A percentile compares a stretch with the other conserved stretches of the same genome.
Evolutionary conservation across 2,329 filamentous ascomycete genomes (phyloP).

Genomic region (Stagonosporopsis vannaccii): DNA sequence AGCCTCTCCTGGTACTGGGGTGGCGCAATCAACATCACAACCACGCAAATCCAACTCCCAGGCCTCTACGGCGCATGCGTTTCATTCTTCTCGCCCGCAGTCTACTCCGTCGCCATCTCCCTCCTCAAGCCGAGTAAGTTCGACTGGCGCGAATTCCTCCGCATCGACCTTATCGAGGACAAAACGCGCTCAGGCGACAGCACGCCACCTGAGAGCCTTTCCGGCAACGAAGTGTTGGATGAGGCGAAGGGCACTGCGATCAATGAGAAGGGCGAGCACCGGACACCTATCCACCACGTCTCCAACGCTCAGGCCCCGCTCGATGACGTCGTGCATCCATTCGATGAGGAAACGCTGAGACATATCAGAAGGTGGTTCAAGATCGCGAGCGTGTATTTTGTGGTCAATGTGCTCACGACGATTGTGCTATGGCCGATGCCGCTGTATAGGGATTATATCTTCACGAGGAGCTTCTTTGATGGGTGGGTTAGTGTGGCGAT

Average conservation of each 20-base stretch:
- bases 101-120: constrained; percentile 56
- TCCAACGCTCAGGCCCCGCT: constrained; percentile 11
- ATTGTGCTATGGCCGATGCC: constrained; percentile 87
- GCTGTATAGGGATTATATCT: constrained; percentile 85
- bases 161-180: constrained; percentile 21
- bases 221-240: background rate
- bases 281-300: background rate
- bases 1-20: constrained; percentile 25
- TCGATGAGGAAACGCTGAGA: constrained; percentile 14
- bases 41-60: constrained; percentile 71
- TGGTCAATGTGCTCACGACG: constrained; percentile 15
- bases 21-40: constrained; percentile 31
- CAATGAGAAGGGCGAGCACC: background rate
- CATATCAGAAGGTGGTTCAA: constrained; percentile 17
- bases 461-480: constrained; percentile 79
- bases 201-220: constrained; percentile 6
- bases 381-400: constrained; percentile 18
- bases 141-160: constrained; percentile 19
- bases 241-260: background rate
- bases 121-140: constrained; percentile 11
- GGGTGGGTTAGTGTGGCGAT: constrained; percentile 73
- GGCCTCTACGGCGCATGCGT: constrained; percentile 83
- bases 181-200: constrained; percentile 7
- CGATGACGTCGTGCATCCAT: constrained; percentile 20
- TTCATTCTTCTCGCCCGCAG: constrained; percentile 74